Conservation (phyloP, 768 basidiomycete species). For the Peribolospora kevripleyi region DNA sequence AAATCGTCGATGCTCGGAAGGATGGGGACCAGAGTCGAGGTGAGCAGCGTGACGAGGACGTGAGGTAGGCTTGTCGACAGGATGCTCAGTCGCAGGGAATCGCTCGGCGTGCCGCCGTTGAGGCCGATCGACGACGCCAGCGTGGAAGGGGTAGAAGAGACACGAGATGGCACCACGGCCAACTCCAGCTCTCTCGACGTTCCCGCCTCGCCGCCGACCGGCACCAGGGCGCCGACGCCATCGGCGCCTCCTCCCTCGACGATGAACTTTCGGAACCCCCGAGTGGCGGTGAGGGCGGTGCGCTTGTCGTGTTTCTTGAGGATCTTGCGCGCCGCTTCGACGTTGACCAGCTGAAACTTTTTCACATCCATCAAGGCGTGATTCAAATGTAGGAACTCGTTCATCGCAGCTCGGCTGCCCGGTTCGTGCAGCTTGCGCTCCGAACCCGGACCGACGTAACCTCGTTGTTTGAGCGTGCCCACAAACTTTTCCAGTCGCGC, state of each 20-base stretch:
- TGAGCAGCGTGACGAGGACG: conserved; percentile 55
- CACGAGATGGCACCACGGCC: too few relatives aligned
- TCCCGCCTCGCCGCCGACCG: conserved; percentile 9
- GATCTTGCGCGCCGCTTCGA: conserved; percentile 75
- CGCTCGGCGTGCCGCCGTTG: conserved; percentile 2
- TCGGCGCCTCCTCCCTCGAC: not conserved
- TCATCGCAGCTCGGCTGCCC: conserved; percentile 35
- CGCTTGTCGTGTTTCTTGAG: conserved; percentile 85
- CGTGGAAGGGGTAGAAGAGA: conserved; percentile 11
- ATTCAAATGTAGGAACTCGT: conserved; percentile 52
- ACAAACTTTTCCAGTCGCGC: conserved; percentile 38
- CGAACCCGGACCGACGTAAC: conserved; percentile 23
- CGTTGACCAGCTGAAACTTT: conserved; percentile 64
- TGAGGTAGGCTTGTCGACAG: conserved; percentile 28
- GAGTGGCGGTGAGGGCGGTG: conserved; percentile 41
- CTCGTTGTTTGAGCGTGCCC: conserved; percentile 10
- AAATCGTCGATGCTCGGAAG: conserved; percentile 65
- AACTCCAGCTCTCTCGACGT: conserved; percentile 18
- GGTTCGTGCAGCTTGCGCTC: conserved; percentile 34
- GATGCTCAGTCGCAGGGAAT: not conserved
- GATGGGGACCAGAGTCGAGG: conserved; percentile 54
- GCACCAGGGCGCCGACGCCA: not conserved
- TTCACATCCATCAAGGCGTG: conserved; percentile 54
- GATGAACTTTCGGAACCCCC: conserved; percentile 26
- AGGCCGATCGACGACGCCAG: conserved; percentile 1